Evolutionary conservation across 371 early-diverging fungal species (phyloP).

Genomic region (Mucor plumbeus): DNA sequence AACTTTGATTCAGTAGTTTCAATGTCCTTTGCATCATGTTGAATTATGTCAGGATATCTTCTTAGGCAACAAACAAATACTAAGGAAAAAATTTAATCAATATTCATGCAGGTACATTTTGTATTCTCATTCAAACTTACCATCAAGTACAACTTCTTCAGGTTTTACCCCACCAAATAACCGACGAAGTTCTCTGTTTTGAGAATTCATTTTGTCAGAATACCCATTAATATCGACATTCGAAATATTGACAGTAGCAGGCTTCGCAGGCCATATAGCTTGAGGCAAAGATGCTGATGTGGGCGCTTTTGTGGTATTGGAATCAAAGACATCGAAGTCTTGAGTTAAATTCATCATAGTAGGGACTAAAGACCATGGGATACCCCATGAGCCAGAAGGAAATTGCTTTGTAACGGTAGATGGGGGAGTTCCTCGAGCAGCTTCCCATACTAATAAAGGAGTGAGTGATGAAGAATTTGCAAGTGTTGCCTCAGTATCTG

Average conservation of each 20-base stretch:
- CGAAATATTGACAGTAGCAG: conserved; percentile 9
- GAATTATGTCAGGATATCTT: background rate
- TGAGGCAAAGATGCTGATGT: background rate
- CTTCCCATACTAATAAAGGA: conserved; percentile 39
- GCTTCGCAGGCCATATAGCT: conserved; percentile 28
- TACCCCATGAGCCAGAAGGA: conserved; percentile 38
- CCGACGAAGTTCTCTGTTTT: conserved; percentile 38
- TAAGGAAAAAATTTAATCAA: background rate
- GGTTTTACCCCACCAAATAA: conserved; percentile 43
- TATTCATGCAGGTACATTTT: background rate
- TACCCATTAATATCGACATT: conserved; percentile 25
- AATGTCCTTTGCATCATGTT: background rate
- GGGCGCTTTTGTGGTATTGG: conserved; percentile 4
- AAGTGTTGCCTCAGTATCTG: conserved; percentile 18
- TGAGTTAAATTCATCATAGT: conserved; percentile 23
- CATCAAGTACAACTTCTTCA: conserved; percentile 48
- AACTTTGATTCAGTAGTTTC: conserved; percentile 1
- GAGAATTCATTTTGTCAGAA: conserved; percentile 23
- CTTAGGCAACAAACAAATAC: conserved; percentile 27
- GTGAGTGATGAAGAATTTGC: conserved; percentile 30
- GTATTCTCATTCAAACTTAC: conserved; percentile 20
- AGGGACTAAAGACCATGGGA: conserved; percentile 41
- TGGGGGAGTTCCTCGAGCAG: background rate
- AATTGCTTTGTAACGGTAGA: background rate
- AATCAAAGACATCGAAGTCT: background rate